phyloP scores from a whole-genome alignment of 2,329 filamentous ascomycete species.

The Microcera coccophila region DNA sequence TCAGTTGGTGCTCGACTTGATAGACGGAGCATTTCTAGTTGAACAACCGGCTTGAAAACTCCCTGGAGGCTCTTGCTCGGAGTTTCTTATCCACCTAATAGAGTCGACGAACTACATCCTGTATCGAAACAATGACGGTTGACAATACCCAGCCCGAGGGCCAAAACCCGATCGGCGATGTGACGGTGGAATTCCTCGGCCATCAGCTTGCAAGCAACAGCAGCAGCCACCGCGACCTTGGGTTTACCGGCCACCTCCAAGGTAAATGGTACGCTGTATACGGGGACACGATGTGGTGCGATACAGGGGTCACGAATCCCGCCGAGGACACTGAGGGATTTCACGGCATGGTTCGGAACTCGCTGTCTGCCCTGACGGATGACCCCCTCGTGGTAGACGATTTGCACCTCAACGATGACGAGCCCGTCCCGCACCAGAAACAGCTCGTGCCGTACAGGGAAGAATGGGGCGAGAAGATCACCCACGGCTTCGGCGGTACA shows the following conservation, averaged over 20 bases:
- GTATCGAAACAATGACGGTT: constrained; percentile 4
- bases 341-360: constrained; percentile 39
- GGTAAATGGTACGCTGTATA: constrained; percentile 40
- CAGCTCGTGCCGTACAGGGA: constrained; percentile 36
- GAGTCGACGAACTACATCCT: too few relatives aligned
- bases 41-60: too few relatives aligned
- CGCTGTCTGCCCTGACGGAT: constrained; percentile 33
- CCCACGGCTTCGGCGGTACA: constrained; percentile 37
- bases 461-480: constrained; percentile 35
- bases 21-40: too few relatives aligned
- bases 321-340: constrained; percentile 30
- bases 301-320: constrained; percentile 31
- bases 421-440: constrained; percentile 27
- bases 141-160: constrained; percentile 39
- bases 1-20: too few relatives aligned
- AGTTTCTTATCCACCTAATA: too few relatives aligned
- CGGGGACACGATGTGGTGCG: constrained; percentile 32
- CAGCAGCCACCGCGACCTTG: constrained; percentile 35
- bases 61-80: too few relatives aligned
- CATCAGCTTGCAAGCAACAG: constrained; percentile 36
- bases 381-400: constrained; percentile 35
- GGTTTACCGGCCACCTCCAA: constrained; percentile 34
- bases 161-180: constrained; percentile 30
- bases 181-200: constrained; percentile 31
- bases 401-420: constrained; percentile 33